Evolutionary conservation across 805 yeast species (phyloP).

Genomic region (baker's yeast (Saccharomyces cerevisiae)): DNA sequence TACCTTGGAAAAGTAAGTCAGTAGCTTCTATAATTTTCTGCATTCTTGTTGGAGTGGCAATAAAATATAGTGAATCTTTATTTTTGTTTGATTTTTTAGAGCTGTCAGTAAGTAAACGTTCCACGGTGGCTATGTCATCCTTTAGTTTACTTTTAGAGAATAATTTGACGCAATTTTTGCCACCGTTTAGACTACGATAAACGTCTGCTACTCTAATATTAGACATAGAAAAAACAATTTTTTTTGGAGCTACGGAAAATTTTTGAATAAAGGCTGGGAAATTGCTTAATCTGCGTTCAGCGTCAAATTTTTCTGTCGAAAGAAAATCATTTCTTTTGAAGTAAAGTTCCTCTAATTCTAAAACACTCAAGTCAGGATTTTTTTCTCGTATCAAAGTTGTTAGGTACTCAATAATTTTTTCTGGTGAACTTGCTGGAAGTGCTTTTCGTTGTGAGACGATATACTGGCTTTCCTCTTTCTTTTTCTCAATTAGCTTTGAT

Average conservation of each 20-base stretch:
- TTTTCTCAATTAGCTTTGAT: constrained; percentile 50
- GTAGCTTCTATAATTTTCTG: constrained; percentile 21
- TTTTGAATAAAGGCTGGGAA: constrained; percentile 46
- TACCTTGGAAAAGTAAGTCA: constrained; percentile 26
- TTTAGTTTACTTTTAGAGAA: constrained; percentile 67
- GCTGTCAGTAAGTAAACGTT: constrained; percentile 13
- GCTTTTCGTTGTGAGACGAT: constrained; percentile 50
- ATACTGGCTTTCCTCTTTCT: constrained; percentile 56
- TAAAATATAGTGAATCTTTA: constrained; percentile 19
- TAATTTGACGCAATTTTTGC: constrained; percentile 54
- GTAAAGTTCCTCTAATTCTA: constrained; percentile 65
- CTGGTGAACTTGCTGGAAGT: constrained; percentile 49
- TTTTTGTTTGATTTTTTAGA: constrained; percentile 9
- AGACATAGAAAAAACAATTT: constrained; percentile 55
- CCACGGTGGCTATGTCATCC: constrained; percentile 42
- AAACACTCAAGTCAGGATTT: constrained; percentile 59
- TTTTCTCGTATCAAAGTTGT: constrained; percentile 51
- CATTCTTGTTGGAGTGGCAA: constrained; percentile 28
- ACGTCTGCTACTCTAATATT: constrained; percentile 85
- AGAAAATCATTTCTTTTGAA: constrained; percentile 49
- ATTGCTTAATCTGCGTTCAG: constrained; percentile 46
- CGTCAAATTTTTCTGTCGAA: constrained; percentile 50
- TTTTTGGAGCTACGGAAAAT: constrained; percentile 39
- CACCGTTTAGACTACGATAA: constrained; percentile 49
- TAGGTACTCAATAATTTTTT: constrained; percentile 57